Evolutionary conservation across 2,329 filamentous ascomycete species (phyloP), one percentile per base, ranked within the genome.

Genomic region (Apiospora pterosperma): DNA sequence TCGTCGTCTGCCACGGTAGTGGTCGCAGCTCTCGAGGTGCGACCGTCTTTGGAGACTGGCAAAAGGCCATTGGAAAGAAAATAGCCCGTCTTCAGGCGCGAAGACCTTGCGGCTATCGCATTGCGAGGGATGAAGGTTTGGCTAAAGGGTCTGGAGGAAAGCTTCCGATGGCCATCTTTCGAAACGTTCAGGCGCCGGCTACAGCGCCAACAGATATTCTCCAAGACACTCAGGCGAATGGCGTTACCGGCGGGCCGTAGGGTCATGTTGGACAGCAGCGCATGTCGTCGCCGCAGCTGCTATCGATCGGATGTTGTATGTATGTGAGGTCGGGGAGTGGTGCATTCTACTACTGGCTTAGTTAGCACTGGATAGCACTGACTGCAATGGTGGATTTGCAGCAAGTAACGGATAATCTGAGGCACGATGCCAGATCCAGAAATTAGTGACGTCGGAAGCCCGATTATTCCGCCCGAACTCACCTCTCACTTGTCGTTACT

Each of bases 141-240:
- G 19, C 67, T 67, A 44, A 74, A 71, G 1, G 67, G 61, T 38
- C 70, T 68, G 23, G 64, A 62, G 14, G 62, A 36, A 58, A 61
- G 34, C 23, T 25, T 55, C 16, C 48, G 16, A 16, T 1, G n/a
- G 23, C 8, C 23, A 8, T 21, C 28, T 76, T 73, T 41, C 39
- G 36, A 25, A 16, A 44, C 11, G 28, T 48, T 48, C 28, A 67
- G 58, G 48, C 67, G 69, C 64, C 67, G 67, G 68, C 69, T 72
- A 69, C 73, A 74, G 65, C 69, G 70, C 69, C 73, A 72, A 69
- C 73, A 75, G 61, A 74, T 63, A 66, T 64, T 70, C 70, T 71
- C 67, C 63, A 70, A 67, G 67, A 64, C 63, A 62, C 67, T 65
- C 52, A 67, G 69, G 68, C 72, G 69, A 67, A 72, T 66, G 36